Evolutionary conservation across 768 basidiomycete genomes (phyloP).

Genomic region (Trametes maxima): DNA sequence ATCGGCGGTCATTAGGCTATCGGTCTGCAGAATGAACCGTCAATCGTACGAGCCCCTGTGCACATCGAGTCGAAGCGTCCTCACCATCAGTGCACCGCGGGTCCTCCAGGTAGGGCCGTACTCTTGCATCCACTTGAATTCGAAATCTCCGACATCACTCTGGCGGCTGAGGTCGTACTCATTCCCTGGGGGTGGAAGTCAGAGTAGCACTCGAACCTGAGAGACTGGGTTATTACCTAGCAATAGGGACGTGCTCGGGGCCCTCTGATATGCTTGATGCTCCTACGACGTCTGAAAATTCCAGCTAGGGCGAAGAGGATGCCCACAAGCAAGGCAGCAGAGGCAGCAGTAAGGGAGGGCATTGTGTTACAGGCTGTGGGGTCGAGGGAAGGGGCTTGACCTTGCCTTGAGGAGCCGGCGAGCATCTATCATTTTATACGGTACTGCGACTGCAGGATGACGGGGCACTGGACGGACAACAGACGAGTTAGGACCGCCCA

Average conservation of each 20-base stretch:
- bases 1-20: constrained; percentile 16
- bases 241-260: neutral
- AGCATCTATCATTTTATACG: neutral
- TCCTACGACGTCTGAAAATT: neutral
- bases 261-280: neutral
- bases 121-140: constrained; percentile 21
- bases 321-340: neutral
- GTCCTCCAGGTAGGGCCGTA: constrained; percentile 24
- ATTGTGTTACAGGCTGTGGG: neutral
- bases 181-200: neutral
- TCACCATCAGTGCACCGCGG: constrained; percentile 24
- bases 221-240: neutral
- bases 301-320: neutral
- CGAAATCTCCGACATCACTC: constrained; percentile 24
- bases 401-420: neutral
- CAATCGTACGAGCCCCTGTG: neutral
- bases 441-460: neutral
- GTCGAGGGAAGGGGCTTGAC: neutral
- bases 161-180: constrained; percentile 1
- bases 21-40: neutral
- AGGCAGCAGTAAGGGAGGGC: neutral
- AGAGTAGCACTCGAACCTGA: neutral
- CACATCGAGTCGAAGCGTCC: neutral
- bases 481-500: neutral
- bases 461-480: neutral